Conservation (phyloP, 2,329 filamentous ascomycete species). For the Aspergillus fijiensis region DNA sequence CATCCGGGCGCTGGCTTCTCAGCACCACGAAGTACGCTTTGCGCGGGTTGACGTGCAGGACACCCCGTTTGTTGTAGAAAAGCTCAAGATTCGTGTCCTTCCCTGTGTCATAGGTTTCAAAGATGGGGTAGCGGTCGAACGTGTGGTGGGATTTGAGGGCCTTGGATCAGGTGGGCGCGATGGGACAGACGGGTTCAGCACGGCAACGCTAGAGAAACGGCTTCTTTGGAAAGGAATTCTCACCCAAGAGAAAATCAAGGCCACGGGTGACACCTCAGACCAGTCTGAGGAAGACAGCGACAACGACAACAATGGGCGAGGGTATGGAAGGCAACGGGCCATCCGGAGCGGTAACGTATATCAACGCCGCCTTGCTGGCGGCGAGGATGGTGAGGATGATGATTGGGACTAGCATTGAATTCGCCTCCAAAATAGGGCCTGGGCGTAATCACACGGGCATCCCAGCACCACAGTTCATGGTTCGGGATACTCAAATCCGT, state of each 20-base stretch:
- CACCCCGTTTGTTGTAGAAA: constrained; percentile 50
- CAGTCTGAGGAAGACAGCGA: constrained; percentile 28
- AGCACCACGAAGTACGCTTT: constrained; percentile 46
- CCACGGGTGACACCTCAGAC: constrained; percentile 26
- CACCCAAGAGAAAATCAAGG: constrained; percentile 33
- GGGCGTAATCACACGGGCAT: neutral
- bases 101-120: constrained; percentile 52
- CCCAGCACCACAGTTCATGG: too few relatives aligned
- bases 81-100: constrained; percentile 46
- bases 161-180: constrained; percentile 40
- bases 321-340: constrained; percentile 19
- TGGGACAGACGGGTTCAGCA: constrained; percentile 41
- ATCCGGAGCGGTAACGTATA: constrained; percentile 35
- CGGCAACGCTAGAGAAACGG: constrained; percentile 43
- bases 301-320: constrained; percentile 18
- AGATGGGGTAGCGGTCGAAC: constrained; percentile 46
- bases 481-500: too few relatives aligned
- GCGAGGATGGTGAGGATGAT: constrained; percentile 47
- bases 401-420: constrained; percentile 51
- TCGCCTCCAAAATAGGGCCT: neutral
- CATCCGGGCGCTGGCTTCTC: constrained; percentile 47
- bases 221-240: constrained; percentile 43
- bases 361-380: constrained; percentile 23
- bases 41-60: constrained; percentile 47
- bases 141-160: constrained; percentile 51